Evolutionary conservation across 306 rosid species (phyloP).

Genomic region (Cucurbita moschata): DNA sequence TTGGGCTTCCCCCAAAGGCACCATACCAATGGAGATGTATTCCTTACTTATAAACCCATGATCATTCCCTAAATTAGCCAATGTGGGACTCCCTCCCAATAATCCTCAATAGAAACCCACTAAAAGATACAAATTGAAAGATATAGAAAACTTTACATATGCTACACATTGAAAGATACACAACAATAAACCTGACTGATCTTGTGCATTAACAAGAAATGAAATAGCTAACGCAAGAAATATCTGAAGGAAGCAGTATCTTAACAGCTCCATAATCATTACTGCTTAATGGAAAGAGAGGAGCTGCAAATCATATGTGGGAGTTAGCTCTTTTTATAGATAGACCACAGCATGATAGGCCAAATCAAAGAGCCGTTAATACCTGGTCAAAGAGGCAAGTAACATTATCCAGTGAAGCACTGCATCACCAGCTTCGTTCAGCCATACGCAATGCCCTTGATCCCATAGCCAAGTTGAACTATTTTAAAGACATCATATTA

Average conservation of each 20-base stretch:
- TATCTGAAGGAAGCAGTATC: not conserved
- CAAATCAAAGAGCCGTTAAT: not conserved
- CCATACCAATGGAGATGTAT: too few relatives aligned
- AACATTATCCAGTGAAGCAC: not conserved
- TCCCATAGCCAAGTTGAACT: not conserved
- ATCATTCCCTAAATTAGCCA: too few relatives aligned
- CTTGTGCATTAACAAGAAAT: constrained; percentile 12
- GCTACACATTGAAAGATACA: not conserved
- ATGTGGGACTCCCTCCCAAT: too few relatives aligned
- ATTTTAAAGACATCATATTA: not conserved
- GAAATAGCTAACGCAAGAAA: constrained; percentile 3
- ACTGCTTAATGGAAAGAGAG: not conserved
- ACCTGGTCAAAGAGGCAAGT: not conserved
- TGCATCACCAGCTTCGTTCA: not conserved
- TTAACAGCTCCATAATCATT: not conserved
- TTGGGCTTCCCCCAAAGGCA: too few relatives aligned
- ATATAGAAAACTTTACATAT: not conserved
- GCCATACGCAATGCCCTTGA: not conserved
- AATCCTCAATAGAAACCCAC: too few relatives aligned
- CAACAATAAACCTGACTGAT: constrained; percentile 13
- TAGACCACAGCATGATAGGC: not conserved
- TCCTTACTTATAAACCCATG: too few relatives aligned
- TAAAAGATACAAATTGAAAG: too few relatives aligned
- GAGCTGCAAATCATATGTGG: not conserved
- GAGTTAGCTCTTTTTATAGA: not conserved